phyloP scores from a whole-genome alignment of 2,329 filamentous ascomycete genomes.

The Calonectria leucothoes region DNA sequence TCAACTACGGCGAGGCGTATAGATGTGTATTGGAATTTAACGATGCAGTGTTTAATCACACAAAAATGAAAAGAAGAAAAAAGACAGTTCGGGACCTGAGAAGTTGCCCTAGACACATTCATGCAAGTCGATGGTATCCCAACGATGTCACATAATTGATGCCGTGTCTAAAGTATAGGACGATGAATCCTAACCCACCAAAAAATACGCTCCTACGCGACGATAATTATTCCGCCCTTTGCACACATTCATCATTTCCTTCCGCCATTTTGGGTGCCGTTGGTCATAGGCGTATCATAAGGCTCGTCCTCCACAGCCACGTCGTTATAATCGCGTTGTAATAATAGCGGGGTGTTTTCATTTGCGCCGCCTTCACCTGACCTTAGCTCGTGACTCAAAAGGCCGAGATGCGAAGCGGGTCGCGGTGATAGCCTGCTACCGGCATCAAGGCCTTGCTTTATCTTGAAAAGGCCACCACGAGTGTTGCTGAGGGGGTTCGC shows the following conservation, averaged over 20 bases:
- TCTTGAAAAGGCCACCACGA: constrained; percentile 73
- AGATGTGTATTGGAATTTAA: neutral
- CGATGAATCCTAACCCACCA: neutral
- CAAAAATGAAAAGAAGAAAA: neutral
- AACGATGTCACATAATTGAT: neutral
- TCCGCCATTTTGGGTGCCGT: constrained; percentile 36
- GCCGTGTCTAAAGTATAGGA: neutral
- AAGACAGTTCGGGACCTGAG: neutral
- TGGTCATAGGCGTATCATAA: constrained; percentile 27
- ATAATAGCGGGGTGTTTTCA: constrained; percentile 47
- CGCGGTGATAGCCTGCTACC: constrained; percentile 34
- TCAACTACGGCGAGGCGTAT: neutral
- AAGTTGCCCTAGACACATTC: neutral
- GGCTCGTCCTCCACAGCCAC: constrained; percentile 30
- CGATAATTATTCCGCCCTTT: neutral
- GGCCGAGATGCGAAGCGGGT: constrained; percentile 38
- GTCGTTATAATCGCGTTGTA: constrained; percentile 26
- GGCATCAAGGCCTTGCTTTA: constrained; percentile 61
- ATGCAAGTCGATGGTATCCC: neutral
- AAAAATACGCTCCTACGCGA: neutral
- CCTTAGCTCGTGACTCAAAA: constrained; percentile 13
- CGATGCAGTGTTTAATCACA: neutral
- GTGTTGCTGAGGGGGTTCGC: constrained; percentile 70
- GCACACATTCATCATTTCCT: neutral
- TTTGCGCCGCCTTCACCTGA: constrained; percentile 19